Conservation (phyloP, 805 yeast species). For the Lachancea nothofagi region DNA sequence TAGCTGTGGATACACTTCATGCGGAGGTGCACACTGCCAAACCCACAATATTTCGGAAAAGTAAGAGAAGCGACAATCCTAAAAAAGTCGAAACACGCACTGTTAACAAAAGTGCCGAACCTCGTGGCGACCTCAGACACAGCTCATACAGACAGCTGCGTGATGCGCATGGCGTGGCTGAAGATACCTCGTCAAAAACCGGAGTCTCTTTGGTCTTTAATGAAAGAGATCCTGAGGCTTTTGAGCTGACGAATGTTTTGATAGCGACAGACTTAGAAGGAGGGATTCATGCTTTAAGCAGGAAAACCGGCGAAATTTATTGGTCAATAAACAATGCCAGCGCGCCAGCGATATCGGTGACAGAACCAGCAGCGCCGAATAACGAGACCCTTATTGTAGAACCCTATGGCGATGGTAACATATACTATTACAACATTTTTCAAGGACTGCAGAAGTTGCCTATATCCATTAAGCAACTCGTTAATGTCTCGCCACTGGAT, state of each 20-base stretch:
- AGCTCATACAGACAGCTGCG: not conserved
- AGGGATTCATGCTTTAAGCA: slow-evolving; percentile 69
- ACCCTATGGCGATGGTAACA: slow-evolving; percentile 77
- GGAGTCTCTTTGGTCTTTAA: slow-evolving; percentile 30
- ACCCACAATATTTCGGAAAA: slow-evolving; percentile 6
- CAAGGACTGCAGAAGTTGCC: slow-evolving; percentile 78
- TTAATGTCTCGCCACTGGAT: slow-evolving; percentile 81
- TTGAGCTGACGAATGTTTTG: slow-evolving; percentile 46
- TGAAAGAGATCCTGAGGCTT: slow-evolving; percentile 11
- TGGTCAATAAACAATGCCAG: slow-evolving; percentile 66
- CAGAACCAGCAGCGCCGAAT: slow-evolving; percentile 16
- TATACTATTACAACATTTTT: slow-evolving; percentile 72
- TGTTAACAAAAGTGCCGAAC: not conserved
- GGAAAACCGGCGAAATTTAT: slow-evolving; percentile 64
- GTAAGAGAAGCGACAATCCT: not conserved
- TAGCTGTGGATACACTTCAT: not conserved
- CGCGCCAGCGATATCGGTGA: slow-evolving; percentile 23
- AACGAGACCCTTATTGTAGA: slow-evolving; percentile 77
- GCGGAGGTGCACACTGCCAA: slow-evolving; percentile 6
- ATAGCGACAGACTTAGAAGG: slow-evolving; percentile 84
- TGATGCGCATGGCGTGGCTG: not conserved
- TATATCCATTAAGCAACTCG: slow-evolving; percentile 68
- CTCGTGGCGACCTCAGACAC: not conserved
- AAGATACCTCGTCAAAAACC: not conserved
- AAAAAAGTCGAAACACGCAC: not conserved